Evolutionary conservation across 352 stramenopile species (phyloP).

Genomic region (Globisporangium alternatum): DNA sequence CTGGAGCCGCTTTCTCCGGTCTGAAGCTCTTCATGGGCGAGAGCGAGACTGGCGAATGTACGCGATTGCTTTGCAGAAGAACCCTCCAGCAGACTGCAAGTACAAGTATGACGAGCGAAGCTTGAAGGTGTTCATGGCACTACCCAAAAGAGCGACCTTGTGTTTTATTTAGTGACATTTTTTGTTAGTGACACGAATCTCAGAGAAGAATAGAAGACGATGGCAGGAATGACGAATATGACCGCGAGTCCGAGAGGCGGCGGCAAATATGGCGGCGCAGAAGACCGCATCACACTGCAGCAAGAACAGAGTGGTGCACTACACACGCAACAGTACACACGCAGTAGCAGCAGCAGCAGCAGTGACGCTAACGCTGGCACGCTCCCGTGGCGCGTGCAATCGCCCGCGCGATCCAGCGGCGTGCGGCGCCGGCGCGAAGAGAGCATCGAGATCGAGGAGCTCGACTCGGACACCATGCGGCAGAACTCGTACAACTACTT

Average conservation of each 20-base stretch:
- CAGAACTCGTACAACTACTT: constrained; percentile 76
- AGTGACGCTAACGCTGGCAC: not conserved
- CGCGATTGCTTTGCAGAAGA: no score
- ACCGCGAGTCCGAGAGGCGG: not conserved
- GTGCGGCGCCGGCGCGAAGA: constrained; percentile 51
- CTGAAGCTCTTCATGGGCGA: no score
- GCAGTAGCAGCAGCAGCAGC: not conserved
- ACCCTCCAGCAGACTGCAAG: no score
- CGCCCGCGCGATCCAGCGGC: constrained; percentile 15
- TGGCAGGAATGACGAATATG: constrained; percentile 12
- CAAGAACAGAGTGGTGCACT: not conserved
- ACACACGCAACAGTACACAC: not conserved
- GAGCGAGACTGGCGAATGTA: no score
- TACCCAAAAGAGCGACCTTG: not conserved
- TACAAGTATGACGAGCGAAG: no score
- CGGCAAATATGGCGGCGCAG: not conserved
- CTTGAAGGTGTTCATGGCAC: not conserved
- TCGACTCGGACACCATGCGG: constrained; percentile 68
- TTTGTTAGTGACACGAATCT: not conserved
- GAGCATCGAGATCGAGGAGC: constrained; percentile 54
- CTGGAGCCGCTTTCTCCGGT: no score
- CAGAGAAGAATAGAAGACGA: not conserved
- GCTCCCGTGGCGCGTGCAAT: not conserved
- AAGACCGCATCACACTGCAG: not conserved
- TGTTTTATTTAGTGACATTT: not conserved